phyloP scores from a whole-genome alignment of 768 basidiomycete species.

The Mycena belliarum region DNA sequence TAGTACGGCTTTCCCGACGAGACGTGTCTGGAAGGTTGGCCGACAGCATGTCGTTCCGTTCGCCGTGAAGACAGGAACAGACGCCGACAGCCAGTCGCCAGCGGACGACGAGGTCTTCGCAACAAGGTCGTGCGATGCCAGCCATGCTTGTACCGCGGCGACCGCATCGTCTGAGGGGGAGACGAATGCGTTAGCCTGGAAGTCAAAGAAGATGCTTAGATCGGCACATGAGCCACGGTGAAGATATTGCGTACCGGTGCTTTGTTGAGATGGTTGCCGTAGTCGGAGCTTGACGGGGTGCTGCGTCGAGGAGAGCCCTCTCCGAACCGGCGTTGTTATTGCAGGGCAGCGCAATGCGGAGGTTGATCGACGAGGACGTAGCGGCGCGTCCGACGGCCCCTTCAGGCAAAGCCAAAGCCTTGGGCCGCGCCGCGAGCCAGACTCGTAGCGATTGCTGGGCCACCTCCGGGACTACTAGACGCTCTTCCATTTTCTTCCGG shows the following conservation, averaged over 20 bases:
- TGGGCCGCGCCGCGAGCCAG: slow-evolving; percentile 33
- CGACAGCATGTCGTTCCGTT: slow-evolving; percentile 36
- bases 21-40: slow-evolving; percentile 36
- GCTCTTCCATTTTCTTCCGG: no score
- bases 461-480: no score
- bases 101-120: slow-evolving; percentile 37
- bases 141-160: slow-evolving; percentile 45
- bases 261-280: slow-evolving; percentile 36
- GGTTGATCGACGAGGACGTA: slow-evolving; percentile 29
- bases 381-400: slow-evolving; percentile 31
- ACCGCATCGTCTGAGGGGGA: slow-evolving; percentile 16
- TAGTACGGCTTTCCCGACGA: slow-evolving; percentile 28
- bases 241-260: slow-evolving; percentile 35
- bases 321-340: slow-evolving; percentile 32
- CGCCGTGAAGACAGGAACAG: slow-evolving; percentile 34
- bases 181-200: slow-evolving; percentile 22
- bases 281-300: slow-evolving; percentile 27
- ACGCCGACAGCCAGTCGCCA: slow-evolving; percentile 37
- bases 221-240: slow-evolving; percentile 16
- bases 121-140: slow-evolving; percentile 35
- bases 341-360: slow-evolving; percentile 38
- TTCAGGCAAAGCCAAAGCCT: slow-evolving; percentile 37
- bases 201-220: neutral
- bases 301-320: slow-evolving; percentile 34
- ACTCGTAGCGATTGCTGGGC: no score